Base-by-base conservation (phyloP, 2,329 filamentous ascomycete species). In the Cryphonectria nitschkei region DNA sequence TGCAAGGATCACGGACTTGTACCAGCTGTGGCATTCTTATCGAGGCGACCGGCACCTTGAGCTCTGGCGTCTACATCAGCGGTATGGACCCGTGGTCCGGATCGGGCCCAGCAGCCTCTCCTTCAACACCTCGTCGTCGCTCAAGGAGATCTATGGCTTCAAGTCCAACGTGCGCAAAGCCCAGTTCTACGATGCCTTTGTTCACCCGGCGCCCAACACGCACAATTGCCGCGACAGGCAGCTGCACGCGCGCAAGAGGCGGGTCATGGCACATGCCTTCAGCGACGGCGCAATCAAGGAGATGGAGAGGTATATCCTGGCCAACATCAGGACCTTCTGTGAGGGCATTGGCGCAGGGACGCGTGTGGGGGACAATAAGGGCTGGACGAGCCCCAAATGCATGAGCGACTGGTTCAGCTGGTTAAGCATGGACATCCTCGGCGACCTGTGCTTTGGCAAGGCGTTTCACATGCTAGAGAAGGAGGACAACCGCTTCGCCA, bases 101-200 rank as follows among this genome's bases (percentile, higher is more conserved):
- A 93, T 92, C 74, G 92, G 92, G 0, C 93, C 93, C 61, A 93
- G 94, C 79, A 89, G 88, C 72, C 82, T 97, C 58, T 93, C 90
- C 0, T 88, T 97, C 82, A 95, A 96, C 84, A 90, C 89, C 68
- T 87, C 87, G 72, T 86, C 86, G 9, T 91, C 92, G 0, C 83
- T 93, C 70, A 88, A 89, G 78, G 86, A 89, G 26, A 90, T 92
- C 73, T 90, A 91, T 80, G 88, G 89, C 74, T 88, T 89, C 82
- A 84, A 84, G 65, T 80, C 87, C 78, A 90, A 90, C 72, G 88
- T 91, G 41, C 83, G 86, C 79, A 93, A 93, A 81, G 86, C 90
- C 56, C 86, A 90, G 75, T 93, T 93, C 81, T 93, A 93, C 82
- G 87, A 92, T 74, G 90, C 89, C 56, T 93, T 93, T 78, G 89